These are phyloP conservation scores for Aleurites moluccanus DNA, from an alignment of 441 rosid species.

Conservation along the genomic window DNA sequence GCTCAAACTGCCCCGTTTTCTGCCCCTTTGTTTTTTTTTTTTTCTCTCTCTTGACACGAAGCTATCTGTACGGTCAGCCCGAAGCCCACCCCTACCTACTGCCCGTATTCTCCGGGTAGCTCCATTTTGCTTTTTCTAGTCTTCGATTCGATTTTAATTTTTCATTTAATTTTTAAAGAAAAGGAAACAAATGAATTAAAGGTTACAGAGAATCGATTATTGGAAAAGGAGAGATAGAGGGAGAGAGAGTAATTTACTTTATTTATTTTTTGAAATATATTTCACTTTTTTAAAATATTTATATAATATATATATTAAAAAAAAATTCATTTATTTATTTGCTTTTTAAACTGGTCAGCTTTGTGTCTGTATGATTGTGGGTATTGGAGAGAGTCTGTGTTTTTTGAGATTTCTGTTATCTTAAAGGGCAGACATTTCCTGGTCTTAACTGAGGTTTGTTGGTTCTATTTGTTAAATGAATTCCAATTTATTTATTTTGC, in stretches of 20 bases:
- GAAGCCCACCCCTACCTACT: background rate
- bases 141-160: slow-evolving; percentile 28
- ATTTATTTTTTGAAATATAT: background rate
- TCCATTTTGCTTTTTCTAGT: slow-evolving; percentile 25
- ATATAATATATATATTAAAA: too few species aligned
- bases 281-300: background rate
- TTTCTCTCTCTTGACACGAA: background rate
- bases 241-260: background rate
- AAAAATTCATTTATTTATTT: background rate
- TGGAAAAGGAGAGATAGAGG: slow-evolving; percentile 2
- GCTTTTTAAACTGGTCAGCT: slow-evolving; percentile 28
- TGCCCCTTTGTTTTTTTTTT: slow-evolving; percentile 1
- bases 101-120: slow-evolving; percentile 24
- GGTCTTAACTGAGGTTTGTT: slow-evolving; percentile 36
- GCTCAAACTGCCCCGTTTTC: slow-evolving; percentile 28
- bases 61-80: slow-evolving; percentile 22
- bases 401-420: slow-evolving; percentile 23
- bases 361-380: slow-evolving; percentile 17
- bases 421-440: slow-evolving; percentile 29
- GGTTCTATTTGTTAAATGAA: background rate
- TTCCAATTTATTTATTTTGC: background rate
- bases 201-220: slow-evolving; percentile 26
- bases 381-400: background rate
- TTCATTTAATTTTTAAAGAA: background rate
- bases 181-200: slow-evolving; percentile 6